Percentiles rank a stretch among this genome's conserved stretches.
phyloP scores from a whole-genome alignment of 2,329 filamentous ascomycete species.

The Fusarium guadeloupense region DNA sequence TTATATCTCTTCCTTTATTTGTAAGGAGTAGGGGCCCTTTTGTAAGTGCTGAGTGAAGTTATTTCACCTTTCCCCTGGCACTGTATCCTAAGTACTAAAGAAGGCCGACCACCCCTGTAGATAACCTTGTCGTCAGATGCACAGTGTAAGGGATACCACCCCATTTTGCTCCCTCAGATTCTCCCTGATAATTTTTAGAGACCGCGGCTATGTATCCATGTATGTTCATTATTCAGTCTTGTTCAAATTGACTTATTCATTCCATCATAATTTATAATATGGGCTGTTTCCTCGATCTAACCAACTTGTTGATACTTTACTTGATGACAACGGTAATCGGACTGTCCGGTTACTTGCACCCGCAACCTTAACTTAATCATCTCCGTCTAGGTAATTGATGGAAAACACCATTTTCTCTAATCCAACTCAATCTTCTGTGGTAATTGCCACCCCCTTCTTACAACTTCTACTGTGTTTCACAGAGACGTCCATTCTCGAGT shows the following conservation, averaged over 20 bases:
- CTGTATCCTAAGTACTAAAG: not conserved
- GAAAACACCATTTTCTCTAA: not conserved
- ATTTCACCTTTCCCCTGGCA: conserved; percentile 8
- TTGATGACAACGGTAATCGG: not conserved
- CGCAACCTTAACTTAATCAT: conserved; percentile 19
- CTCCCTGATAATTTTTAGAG: not conserved
- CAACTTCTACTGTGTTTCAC: too few species aligned
- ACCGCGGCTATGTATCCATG: not conserved
- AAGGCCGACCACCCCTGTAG: conserved; percentile 31
- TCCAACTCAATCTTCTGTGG: conserved; percentile 16
- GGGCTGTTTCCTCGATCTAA: not conserved
- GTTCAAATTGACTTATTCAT: not conserved
- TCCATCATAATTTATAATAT: not conserved
- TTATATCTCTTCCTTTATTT: not conserved
- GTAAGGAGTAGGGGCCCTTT: not conserved
- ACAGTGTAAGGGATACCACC: conserved; percentile 22
- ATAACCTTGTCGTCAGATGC: conserved; percentile 5
- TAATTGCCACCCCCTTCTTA: not conserved
- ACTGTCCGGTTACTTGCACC: not conserved
- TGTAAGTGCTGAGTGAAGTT: not conserved
- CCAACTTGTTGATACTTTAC: not conserved
- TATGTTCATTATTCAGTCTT: too few species aligned
- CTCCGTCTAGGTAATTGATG: not conserved
- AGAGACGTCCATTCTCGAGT: not conserved
- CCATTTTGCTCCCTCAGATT: not conserved